Evolutionary conservation across 257 asterid genomes (phyloP).

Genomic region (Ballota nigra): DNA sequence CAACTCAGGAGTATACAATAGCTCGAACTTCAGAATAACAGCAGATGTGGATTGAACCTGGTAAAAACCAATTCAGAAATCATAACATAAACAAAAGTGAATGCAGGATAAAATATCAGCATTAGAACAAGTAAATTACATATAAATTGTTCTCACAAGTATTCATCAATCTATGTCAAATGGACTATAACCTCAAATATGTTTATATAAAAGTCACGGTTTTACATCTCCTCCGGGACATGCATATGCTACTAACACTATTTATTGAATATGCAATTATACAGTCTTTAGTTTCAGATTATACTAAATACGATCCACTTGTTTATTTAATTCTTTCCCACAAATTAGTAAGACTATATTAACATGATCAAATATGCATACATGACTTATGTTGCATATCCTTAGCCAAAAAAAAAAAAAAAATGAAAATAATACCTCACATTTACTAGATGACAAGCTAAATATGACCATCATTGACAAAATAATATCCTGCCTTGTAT

Average conservation of each 20-base stretch:
- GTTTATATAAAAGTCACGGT: not conserved
- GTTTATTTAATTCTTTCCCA: not conserved
- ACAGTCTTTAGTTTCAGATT: not conserved
- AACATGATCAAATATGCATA: not conserved
- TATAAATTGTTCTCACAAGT: constrained; percentile 8
- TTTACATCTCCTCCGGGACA: not conserved
- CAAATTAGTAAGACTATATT: not conserved
- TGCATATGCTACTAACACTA: constrained; percentile 3
- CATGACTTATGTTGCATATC: constrained; percentile 8
- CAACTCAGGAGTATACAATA: constrained; percentile 62
- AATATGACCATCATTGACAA: constrained; percentile 86
- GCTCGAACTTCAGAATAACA: constrained; percentile 77
- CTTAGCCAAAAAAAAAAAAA: constrained; percentile 5
- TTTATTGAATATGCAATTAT: not conserved
- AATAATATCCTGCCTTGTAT: constrained; percentile 88
- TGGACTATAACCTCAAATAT: not conserved
- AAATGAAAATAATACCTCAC: constrained; percentile 46
- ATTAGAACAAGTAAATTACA: not conserved
- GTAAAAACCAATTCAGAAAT: constrained; percentile 23
- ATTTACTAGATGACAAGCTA: constrained; percentile 51
- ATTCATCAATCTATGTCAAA: not conserved
- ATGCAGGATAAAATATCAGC: not conserved
- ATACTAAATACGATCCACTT: not conserved
- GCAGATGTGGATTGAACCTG: constrained; percentile 71
- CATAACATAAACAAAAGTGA: not conserved